Conservation (phyloP, 2,329 filamentous ascomycete species). For the Pseudogymnoascus sp. region DNA sequence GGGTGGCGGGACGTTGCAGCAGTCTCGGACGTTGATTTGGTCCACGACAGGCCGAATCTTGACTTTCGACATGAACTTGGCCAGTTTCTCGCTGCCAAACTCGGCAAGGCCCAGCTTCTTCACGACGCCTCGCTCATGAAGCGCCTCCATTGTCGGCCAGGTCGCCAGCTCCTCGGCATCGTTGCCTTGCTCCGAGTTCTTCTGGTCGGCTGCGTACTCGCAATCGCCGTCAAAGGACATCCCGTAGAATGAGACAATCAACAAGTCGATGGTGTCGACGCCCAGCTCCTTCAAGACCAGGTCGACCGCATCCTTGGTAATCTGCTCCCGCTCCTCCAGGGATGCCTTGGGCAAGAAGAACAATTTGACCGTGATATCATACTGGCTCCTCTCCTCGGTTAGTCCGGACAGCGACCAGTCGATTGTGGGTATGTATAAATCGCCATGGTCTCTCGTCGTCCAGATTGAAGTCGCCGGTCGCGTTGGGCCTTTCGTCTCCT, state of each 20-base stretch:
- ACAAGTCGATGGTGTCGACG: conserved; percentile 68
- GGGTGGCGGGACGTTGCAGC: conserved; percentile 88
- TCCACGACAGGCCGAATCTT: conserved; percentile 71
- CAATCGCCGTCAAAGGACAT: conserved; percentile 91
- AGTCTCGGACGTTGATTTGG: conserved; percentile 94
- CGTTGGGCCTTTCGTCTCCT: conserved; percentile 23
- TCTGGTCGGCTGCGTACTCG: conserved; percentile 64
- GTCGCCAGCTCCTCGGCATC: conserved; percentile 61
- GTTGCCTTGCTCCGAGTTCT: conserved; percentile 52
- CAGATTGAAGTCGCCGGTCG: conserved; percentile 41
- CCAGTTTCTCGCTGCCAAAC: conserved; percentile 77
- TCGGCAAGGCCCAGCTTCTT: conserved; percentile 77
- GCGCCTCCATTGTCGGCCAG: conserved; percentile 63
- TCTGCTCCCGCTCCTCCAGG: conserved; percentile 53
- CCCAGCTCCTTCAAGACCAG: conserved; percentile 75
- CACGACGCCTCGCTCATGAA: conserved; percentile 65
- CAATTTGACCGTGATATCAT: conserved; percentile 92
- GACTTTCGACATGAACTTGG: conserved; percentile 65
- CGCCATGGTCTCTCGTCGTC: conserved; percentile 56
- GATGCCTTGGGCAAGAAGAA: conserved; percentile 78
- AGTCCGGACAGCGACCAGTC: conserved; percentile 64
- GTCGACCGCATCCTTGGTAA: conserved; percentile 70
- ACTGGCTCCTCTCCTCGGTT: conserved; percentile 71
- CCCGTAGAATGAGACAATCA: conserved; percentile 89
- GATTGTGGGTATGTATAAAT: conserved; percentile 70